Evolutionary conservation across 2,329 filamentous ascomycete species (phyloP), one percentile per base, ranked within the genome.

Genomic region (Emericellopsis cladophorae): DNA sequence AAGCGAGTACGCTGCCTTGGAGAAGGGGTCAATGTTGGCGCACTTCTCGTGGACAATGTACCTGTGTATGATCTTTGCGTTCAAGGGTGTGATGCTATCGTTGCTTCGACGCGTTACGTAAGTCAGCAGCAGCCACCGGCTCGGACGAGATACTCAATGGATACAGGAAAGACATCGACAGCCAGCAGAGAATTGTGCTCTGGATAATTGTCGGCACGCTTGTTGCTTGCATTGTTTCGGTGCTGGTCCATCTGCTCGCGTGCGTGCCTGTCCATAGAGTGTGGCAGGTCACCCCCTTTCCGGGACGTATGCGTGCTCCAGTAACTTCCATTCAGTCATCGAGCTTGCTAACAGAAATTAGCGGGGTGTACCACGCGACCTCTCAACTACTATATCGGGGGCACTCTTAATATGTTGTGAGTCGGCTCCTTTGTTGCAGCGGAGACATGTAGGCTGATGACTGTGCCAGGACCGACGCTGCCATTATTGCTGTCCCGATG

Each of bases 401-500:
- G 34, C 34, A 18, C 46, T 14, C 33, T 50, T 21, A 51, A 42
- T 31, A 31, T 42, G n/a, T 15, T 42, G 40, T 42, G 34, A 33
- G 40, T 35, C 4, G 12, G 7, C 29, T 11, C n/a, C 14, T 14
- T 11, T 31, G 7, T 35, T 34, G n/a, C 23, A 22, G 31, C 12
- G 7, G 15, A 31, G n/a, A 1, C 4, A 39, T 21, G 18, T 5
- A 21, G 18, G 23, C 12, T 18, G n/a, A 31, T n/a, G 11, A n/a
- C 11, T 6, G 7, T n/a, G 11, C 21, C 18, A 59, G 55, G 12
- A 61, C 58, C 43, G 59, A 62, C 40, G 45, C 52, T 16, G 45
- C 52, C 36, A 47, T 62, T 21, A 47, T 62, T 7, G 46, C 42
- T 10, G 59, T 62, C 21, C 59, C 59, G 0, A 40, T 61, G n/a